phyloP scores from a whole-genome alignment of 352 stramenopile species.

The Globisporangium middletonii region DNA sequence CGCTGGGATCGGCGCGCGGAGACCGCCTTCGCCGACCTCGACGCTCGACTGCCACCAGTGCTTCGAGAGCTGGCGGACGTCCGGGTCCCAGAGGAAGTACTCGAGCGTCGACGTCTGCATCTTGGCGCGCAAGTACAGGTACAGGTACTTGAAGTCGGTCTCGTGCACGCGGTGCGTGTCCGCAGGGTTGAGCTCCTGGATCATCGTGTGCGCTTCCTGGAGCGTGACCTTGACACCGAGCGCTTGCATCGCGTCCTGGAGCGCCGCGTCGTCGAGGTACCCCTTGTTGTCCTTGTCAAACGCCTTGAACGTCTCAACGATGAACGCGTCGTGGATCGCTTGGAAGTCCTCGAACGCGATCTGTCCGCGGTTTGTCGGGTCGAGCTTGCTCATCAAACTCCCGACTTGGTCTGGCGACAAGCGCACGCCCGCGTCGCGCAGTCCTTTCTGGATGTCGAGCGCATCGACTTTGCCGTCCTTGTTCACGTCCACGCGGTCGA shows the following conservation, averaged over 20 bases:
- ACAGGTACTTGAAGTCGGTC: constrained; percentile 79
- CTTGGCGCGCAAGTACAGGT: constrained; percentile 70
- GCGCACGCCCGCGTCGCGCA: constrained; percentile 55
- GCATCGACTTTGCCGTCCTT: constrained; percentile 63
- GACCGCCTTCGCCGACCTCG: constrained; percentile 68
- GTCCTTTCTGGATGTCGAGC: constrained; percentile 67
- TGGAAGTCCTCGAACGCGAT: constrained; percentile 75
- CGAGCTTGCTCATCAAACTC: constrained; percentile 59
- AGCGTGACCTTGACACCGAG: constrained; percentile 68
- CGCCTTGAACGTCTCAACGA: constrained; percentile 60
- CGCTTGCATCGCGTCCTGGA: constrained; percentile 59
- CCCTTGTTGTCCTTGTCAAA: constrained; percentile 68
- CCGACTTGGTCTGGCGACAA: constrained; percentile 51
- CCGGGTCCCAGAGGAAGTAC: constrained; percentile 72
- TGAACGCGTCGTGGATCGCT: constrained; percentile 70
- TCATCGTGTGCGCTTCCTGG: constrained; percentile 71
- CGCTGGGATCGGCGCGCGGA: constrained; percentile 52
- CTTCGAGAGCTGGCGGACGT: constrained; percentile 80
- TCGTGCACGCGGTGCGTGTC: constrained; percentile 65
- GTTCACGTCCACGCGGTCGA: constrained; percentile 68
- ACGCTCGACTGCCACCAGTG: constrained; percentile 85
- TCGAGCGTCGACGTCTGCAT: constrained; percentile 71
- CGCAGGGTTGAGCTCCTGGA: constrained; percentile 58
- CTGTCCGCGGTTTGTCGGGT: constrained; percentile 60
- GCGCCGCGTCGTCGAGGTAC: constrained; percentile 55